Conservation (phyloP, 495 filamentous ascomycete genomes). For the Penicillium cinerascens region DNA sequence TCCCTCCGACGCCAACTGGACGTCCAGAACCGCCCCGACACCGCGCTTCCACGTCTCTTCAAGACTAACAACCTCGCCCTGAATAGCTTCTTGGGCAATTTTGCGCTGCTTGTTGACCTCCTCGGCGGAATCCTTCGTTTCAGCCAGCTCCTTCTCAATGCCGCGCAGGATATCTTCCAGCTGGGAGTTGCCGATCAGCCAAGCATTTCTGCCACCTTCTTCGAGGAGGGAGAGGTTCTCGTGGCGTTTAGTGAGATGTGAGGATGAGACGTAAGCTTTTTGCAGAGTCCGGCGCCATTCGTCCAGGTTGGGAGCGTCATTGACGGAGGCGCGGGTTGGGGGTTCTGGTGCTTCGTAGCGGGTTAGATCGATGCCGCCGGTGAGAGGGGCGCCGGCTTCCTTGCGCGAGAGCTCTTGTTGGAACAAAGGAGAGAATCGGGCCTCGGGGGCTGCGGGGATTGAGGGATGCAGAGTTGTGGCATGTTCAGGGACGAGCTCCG, state of each 20-base stretch:
- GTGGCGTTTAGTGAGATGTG: constrained; percentile 62
- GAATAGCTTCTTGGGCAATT: constrained; percentile 62
- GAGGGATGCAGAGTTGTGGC: constrained; percentile 35
- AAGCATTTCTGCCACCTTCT: constrained; percentile 80
- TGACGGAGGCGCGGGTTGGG: constrained; percentile 31
- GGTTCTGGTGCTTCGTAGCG: constrained; percentile 72
- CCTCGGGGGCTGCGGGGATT: constrained; percentile 35
- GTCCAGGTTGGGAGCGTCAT: constrained; percentile 29
- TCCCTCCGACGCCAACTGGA: constrained; percentile 69
- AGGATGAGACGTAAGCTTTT: constrained; percentile 58
- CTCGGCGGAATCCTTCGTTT: constrained; percentile 61
- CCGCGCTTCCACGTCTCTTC: constrained; percentile 73
- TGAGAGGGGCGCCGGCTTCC: constrained; percentile 48
- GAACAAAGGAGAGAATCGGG: constrained; percentile 58
- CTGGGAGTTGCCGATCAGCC: constrained; percentile 80
- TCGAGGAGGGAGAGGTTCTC: constrained; percentile 73
- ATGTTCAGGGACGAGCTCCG: constrained; percentile 55
- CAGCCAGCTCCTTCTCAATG: constrained; percentile 76
- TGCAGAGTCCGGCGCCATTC: constrained; percentile 38
- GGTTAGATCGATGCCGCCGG: constrained; percentile 65
- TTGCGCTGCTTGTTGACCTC: constrained; percentile 66
- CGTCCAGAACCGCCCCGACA: constrained; percentile 67
- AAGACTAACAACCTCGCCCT: constrained; percentile 62
- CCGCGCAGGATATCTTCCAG: constrained; percentile 66
- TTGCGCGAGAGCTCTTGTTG: constrained; percentile 60